These are phyloP conservation scores for Cercospora sp. DNA, from an alignment of 2,329 filamentous ascomycete species.

Conservation along the genomic window DNA sequence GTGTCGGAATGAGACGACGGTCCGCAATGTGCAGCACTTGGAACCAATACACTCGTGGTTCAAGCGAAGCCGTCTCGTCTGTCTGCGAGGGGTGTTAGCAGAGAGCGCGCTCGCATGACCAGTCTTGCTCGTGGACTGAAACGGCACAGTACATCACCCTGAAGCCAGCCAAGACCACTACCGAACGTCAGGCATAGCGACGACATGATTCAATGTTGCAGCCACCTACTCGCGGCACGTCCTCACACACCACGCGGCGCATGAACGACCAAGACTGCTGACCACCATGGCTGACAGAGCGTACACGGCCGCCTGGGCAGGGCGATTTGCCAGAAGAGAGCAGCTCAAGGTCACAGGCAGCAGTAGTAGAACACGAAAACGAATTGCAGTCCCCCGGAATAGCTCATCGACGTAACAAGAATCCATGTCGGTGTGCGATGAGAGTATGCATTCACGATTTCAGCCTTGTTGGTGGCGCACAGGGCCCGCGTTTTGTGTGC, in stretches of 20 bases:
- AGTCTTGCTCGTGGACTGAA: background rate
- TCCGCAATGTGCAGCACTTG: background rate
- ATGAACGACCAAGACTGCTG: background rate
- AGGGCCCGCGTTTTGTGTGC: background rate
- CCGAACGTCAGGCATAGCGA: background rate
- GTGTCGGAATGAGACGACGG: background rate
- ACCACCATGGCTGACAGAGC: background rate
- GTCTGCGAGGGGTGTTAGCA: background rate
- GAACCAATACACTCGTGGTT: background rate
- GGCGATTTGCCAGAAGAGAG: background rate
- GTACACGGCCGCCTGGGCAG: background rate
- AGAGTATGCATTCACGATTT: constrained; percentile 4
- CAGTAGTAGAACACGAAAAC: background rate
- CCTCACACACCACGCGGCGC: background rate
- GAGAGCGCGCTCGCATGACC: background rate
- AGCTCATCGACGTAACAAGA: background rate
- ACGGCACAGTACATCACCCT: background rate
- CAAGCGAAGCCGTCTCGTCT: background rate
- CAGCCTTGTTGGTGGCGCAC: constrained; percentile 14
- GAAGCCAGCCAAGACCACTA: background rate
- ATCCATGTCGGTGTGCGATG: background rate
- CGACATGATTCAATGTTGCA: background rate
- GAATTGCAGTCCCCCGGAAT: background rate
- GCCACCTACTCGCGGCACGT: background rate
- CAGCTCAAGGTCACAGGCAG: background rate